A percentile compares a stretch with the other conserved stretches of the same genome.
Conservation (phyloP, 1,284 basidiomycete species). For the Chondrostereum purpureum region DNA sequence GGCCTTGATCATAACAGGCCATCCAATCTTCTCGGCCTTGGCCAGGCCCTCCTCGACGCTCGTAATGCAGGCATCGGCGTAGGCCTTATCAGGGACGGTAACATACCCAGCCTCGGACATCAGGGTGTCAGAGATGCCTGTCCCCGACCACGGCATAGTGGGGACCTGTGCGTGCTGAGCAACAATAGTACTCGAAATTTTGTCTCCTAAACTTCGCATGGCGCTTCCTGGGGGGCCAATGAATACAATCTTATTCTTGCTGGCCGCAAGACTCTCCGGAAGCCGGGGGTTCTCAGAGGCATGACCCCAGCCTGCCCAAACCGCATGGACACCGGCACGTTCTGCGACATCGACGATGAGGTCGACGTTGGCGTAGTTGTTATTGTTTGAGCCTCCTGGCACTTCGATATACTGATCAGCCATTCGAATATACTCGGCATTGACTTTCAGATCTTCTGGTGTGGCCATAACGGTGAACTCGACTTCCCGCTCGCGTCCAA, state of each 20-base stretch:
- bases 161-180: constrained; percentile 97
- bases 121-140: constrained; percentile 86
- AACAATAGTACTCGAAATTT: constrained; percentile 99
- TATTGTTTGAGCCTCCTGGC: constrained; percentile 97
- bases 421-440: constrained; percentile 99
- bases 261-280: constrained; percentile 90
- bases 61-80: constrained; percentile 86
- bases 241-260: constrained; percentile 96
- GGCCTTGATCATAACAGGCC: constrained; percentile 99
- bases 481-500: constrained; percentile 92
- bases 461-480: constrained; percentile 99
- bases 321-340: constrained; percentile 94
- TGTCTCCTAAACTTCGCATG: constrained; percentile 99
- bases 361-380: constrained; percentile 99
- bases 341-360: constrained; percentile 98
- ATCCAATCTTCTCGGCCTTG: constrained; percentile 87
- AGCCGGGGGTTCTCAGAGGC: constrained; percentile 98
- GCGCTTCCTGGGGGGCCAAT: constrained; percentile 98
- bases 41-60: constrained; percentile 84
- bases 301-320: constrained; percentile 99
- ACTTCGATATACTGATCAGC: constrained; percentile 99
- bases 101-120: constrained; percentile 89
- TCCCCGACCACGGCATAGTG: constrained; percentile 98
- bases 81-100: constrained; percentile 89
- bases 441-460: constrained; percentile 97